These are phyloP conservation scores for Protoeuglena noctilucae DNA, from an alignment of 139 green algal species.

Conservation along the genomic window DNA sequence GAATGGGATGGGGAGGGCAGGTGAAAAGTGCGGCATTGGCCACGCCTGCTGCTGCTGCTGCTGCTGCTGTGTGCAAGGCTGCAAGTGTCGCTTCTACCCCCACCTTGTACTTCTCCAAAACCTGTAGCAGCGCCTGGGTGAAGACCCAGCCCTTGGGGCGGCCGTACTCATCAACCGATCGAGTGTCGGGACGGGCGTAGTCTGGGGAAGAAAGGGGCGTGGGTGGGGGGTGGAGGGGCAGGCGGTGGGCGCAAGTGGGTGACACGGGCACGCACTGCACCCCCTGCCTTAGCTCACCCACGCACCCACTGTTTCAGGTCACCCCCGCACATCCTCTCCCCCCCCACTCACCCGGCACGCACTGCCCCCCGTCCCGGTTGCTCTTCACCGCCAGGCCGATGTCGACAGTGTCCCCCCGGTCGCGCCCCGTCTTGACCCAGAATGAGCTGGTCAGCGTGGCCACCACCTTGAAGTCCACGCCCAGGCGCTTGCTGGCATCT, in stretches of 20 bases:
- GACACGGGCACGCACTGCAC: background rate
- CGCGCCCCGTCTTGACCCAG: constrained; percentile 24
- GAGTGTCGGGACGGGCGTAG: background rate
- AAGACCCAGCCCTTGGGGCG: constrained; percentile 52
- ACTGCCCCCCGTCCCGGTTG: constrained; percentile 35
- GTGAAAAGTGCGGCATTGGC: background rate
- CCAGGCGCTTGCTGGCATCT: background rate
- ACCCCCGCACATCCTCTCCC: constrained; percentile 9
- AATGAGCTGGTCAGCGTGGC: constrained; percentile 29
- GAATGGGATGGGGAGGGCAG: background rate
- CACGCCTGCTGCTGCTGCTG: background rate
- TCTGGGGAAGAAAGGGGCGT: background rate
- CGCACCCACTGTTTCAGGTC: background rate
- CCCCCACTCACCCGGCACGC: too few species aligned
- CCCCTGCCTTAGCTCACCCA: background rate
- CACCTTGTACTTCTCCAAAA: constrained; percentile 45
- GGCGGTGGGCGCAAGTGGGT: background rate
- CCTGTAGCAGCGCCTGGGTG: constrained; percentile 24
- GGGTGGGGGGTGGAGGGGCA: background rate
- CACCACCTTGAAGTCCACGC: constrained; percentile 39
- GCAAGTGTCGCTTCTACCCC: background rate
- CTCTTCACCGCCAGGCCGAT: constrained; percentile 68
- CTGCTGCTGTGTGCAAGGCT: background rate
- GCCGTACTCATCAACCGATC: constrained; percentile 4
- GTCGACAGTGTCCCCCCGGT: constrained; percentile 41